A percentile compares a stretch with the other conserved stretches of the same genome.
Evolutionary conservation across 495 filamentous ascomycete species (phyloP).

Genomic region (Tuber aestivum): DNA sequence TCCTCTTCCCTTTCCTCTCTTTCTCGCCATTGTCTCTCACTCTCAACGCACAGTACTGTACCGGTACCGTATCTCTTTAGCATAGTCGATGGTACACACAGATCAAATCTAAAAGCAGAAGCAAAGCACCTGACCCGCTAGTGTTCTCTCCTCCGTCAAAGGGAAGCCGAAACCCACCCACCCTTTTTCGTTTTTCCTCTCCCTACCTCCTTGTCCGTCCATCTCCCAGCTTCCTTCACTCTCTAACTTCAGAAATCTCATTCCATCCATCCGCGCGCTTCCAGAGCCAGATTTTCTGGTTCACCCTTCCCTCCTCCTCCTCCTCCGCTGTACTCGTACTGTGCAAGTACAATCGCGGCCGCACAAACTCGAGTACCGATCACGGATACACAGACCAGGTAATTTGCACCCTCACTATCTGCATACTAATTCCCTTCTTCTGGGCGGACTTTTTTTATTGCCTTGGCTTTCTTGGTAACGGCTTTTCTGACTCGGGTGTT

Average conservation of each 20-base stretch:
- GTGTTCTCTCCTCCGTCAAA: slow-evolving; percentile 11
- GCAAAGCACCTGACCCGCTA: slow-evolving; percentile 18
- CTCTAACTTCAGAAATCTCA: background rate
- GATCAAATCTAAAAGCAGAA: background rate
- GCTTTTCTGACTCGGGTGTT: background rate
- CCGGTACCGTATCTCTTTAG: background rate
- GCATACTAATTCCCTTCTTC: background rate
- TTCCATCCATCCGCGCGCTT: slow-evolving; percentile 30
- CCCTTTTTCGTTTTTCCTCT: background rate
- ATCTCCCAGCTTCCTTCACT: background rate
- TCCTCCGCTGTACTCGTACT: background rate
- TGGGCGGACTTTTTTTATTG: background rate
- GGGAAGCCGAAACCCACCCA: slow-evolving; percentile 4
- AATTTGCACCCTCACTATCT: background rate
- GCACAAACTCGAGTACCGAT: too few relatives aligned
- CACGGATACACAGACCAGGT: background rate
- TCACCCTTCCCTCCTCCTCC: background rate
- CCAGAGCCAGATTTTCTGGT: slow-evolving; percentile 14
- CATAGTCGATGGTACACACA: background rate
- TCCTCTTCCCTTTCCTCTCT: background rate
- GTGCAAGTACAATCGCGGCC: background rate
- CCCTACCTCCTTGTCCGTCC: background rate
- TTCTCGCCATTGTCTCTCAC: background rate
- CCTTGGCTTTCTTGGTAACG: background rate
- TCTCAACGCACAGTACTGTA: background rate